Evolutionary conservation across 163 green algal species (phyloP).

Genomic region (Chlamydomonas reinhardtii): DNA sequence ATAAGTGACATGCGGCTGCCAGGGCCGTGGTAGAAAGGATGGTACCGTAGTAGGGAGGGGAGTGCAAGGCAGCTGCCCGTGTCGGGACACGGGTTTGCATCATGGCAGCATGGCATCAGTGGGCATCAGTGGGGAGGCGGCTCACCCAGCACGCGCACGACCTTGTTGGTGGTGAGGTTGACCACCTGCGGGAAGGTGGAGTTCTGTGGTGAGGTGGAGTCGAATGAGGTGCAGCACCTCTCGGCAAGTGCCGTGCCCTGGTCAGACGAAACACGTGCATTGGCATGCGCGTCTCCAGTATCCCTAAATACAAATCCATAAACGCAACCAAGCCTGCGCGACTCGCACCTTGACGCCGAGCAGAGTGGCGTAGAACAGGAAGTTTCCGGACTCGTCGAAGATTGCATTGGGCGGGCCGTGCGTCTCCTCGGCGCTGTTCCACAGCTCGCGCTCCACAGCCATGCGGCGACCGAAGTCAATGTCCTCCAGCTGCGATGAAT

Average conservation of each 20-base stretch:
- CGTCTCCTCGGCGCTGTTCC: conserved; percentile 38
- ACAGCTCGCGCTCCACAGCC: conserved; percentile 89
- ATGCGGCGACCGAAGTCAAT: conserved; percentile 92
- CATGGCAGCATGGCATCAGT: too few relatives aligned
- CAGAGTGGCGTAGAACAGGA: conserved; percentile 92
- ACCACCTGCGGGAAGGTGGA: conserved; percentile 72
- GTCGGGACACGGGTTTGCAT: too few relatives aligned
- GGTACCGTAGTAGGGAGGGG: too few relatives aligned
- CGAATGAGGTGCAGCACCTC: too few relatives aligned
- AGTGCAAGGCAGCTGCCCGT: too few relatives aligned
- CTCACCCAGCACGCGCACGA: conserved; percentile 84
- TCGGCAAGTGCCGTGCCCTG: too few relatives aligned
- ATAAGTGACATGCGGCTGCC: too few relatives aligned
- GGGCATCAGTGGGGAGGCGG: too few relatives aligned
- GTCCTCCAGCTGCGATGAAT: conserved; percentile 87
- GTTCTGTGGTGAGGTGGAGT: too few relatives aligned
- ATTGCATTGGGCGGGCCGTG: conserved; percentile 78
- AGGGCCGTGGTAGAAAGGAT: too few relatives aligned
- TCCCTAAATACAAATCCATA: neutral
- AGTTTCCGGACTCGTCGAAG: conserved; percentile 96
- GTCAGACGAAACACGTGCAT: too few relatives aligned
- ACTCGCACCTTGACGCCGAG: conserved; percentile 88
- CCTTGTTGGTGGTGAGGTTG: conserved; percentile 89
- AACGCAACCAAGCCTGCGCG: neutral
- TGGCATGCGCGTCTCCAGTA: too few relatives aligned